These are phyloP conservation scores for Botryotinia convoluta DNA, from an alignment of 2,329 filamentous ascomycete species.

Conservation along the genomic window DNA sequence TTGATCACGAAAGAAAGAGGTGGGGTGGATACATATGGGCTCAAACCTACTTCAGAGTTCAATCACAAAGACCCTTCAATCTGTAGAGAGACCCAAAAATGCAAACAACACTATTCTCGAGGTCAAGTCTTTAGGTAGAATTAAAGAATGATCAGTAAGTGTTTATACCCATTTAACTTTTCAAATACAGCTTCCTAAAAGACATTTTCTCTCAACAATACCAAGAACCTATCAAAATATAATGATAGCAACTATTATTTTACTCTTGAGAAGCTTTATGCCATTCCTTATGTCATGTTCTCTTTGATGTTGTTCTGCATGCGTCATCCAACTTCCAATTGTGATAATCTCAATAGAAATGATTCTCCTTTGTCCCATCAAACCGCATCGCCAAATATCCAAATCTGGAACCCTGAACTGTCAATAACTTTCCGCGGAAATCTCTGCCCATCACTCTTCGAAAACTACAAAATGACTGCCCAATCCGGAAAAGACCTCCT, in stretches of 20 bases:
- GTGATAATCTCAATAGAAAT: neutral
- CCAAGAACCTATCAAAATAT: neutral
- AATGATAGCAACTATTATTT: neutral
- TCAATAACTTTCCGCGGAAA: too few species aligned
- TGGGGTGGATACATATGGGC: neutral
- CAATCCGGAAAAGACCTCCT: too few species aligned
- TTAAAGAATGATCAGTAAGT: neutral
- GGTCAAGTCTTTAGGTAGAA: neutral
- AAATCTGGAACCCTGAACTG: neutral
- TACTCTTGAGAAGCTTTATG: neutral
- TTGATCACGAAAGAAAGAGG: neutral
- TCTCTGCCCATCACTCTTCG: neutral
- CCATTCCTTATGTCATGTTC: neutral
- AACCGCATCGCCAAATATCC: neutral
- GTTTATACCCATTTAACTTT: neutral
- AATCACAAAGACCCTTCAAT: neutral
- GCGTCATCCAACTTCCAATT: neutral
- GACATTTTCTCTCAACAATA: neutral
- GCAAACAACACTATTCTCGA: neutral
- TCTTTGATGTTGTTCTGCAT: neutral
- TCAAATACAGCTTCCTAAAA: neutral
- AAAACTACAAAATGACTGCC: neutral
- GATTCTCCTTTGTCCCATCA: neutral
- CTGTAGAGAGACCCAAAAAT: neutral
- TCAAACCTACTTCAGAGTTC: neutral